Base-by-base conservation (phyloP, 2,329 filamentous ascomycete species). In the Hymenoscyphus occultus region DNA sequence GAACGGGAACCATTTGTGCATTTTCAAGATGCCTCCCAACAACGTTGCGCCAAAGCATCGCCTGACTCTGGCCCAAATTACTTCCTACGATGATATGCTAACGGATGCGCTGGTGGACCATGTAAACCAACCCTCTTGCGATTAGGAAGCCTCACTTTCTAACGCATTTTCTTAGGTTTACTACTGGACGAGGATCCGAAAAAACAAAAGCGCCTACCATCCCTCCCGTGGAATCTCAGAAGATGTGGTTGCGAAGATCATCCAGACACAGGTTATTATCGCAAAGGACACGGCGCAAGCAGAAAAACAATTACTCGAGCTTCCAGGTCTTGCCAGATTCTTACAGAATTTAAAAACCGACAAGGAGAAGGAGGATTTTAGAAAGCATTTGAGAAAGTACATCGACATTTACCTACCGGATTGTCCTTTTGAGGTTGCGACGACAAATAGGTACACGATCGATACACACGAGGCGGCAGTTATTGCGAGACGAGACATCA, bases 121-220 rank as follows among this genome's bases (percentile, higher is more conserved):
- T 80, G 94, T 97, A 84, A 79, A 90, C 59, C 39, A 61, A 61
- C 62, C 63, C 62, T 48, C n/a, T 42, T 48, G 58, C 32, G 28
- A 56, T 48, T 61, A 68, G 71, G 60, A 51, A 22, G 32, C n/a
- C 48, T 22, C 48, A 54, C n/a, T 12, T 59, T 65, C 62, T 62
- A 13, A 67, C 56, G 35, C 16, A 32, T 40, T 3, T 67, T 42
- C 62, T 64, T 70, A 97, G 94, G 90, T 92, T 10, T 97, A 91
- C 78, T 99, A 95, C 81, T 98, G 95, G 94, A 94, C 94, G 5
- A 91, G 86, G 3, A 97, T 97, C 65, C 93, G 94, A 69, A 99
- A 99, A 79, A 97, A 98, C 74, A 89, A 91, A 67, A 88, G 87
- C 64, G 92, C 91, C 63, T 98, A 96, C 77, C 90, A 91, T 72